phyloP scores from a whole-genome alignment of 2,329 filamentous ascomycete genomes.

The Gnomoniopsis sp. region DNA sequence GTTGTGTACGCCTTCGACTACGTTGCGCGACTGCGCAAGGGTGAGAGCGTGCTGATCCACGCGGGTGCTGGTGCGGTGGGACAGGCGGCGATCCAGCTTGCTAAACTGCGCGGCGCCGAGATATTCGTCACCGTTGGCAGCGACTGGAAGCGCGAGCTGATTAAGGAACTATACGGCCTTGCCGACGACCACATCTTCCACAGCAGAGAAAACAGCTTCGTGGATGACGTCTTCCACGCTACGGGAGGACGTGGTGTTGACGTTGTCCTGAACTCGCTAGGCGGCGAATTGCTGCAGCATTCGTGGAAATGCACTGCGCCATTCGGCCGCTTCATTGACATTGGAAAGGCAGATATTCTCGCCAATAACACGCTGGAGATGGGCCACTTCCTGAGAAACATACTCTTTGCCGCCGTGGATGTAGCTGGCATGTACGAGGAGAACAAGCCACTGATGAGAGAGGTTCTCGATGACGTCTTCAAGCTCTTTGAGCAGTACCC shows the following conservation, averaged over 20 bases:
- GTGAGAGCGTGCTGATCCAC: no score
- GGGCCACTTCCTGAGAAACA: conserved; percentile 27
- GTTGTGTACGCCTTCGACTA: no score
- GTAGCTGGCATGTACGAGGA: conserved; percentile 5
- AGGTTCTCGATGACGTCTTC: conserved; percentile 2
- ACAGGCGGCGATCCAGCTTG: no score
- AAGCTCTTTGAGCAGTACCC: conserved; percentile 3
- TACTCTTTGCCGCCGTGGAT: conserved; percentile 15
- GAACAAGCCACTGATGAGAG: neutral
- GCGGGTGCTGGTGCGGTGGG: no score
- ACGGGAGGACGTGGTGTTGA: conserved; percentile 11
- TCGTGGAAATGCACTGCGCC: conserved; percentile 29
- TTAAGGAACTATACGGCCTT: neutral
- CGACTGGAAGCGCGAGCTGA: neutral
- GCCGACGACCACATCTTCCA: neutral
- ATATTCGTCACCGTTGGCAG: neutral
- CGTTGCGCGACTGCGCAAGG: no score
- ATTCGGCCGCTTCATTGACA: conserved; percentile 30
- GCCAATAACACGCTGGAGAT: conserved; percentile 31
- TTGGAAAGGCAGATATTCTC: conserved; percentile 28
- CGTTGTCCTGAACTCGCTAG: conserved; percentile 19
- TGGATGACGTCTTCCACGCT: neutral
- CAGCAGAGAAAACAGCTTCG: neutral
- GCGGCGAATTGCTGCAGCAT: conserved; percentile 24
- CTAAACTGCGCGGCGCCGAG: no score